Conservation (phyloP, 2,329 filamentous ascomycete species). For the Trichoderma breve region DNA sequence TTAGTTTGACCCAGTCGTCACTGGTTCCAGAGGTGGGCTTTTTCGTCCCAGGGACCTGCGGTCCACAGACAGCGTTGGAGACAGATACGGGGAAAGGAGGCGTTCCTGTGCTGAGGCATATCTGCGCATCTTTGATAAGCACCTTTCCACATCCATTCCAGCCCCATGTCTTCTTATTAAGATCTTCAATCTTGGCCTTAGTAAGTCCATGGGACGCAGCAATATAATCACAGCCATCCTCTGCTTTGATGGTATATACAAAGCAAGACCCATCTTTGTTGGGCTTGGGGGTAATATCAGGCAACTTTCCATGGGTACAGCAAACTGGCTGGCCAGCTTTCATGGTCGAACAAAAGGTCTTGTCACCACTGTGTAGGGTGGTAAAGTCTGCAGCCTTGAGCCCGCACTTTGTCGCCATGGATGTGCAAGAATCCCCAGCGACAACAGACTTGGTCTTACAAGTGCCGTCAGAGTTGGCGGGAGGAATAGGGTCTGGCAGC, state of each 20-base stretch:
- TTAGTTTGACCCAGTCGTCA: constrained; percentile 37
- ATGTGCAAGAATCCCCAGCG: constrained; percentile 35
- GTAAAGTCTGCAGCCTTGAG: constrained; percentile 36
- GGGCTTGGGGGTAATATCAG: constrained; percentile 37
- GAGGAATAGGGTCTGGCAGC: constrained; percentile 23
- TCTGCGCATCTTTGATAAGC: constrained; percentile 25
- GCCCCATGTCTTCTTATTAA: constrained; percentile 41
- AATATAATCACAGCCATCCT: constrained; percentile 39
- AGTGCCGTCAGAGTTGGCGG: constrained; percentile 25
- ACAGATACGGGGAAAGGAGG: constrained; percentile 29
- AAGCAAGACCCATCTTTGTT: constrained; percentile 32
- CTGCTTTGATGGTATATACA: constrained; percentile 27
- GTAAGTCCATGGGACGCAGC: constrained; percentile 37
- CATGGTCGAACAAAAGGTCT: constrained; percentile 31
- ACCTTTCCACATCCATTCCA: constrained; percentile 34
- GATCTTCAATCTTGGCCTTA: constrained; percentile 35
- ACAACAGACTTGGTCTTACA: constrained; percentile 34
- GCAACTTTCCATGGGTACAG: constrained; percentile 36
- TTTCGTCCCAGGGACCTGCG: constrained; percentile 40
- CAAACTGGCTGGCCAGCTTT: constrained; percentile 35
- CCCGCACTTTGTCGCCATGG: constrained; percentile 38
- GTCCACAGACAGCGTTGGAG: constrained; percentile 40
- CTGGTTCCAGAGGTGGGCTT: constrained; percentile 31
- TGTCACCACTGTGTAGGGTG: constrained; percentile 32
- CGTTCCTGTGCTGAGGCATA: constrained; percentile 33